Conservation (phyloP, 768 basidiomycete species). For the Boletus subcaerulescens region DNA sequence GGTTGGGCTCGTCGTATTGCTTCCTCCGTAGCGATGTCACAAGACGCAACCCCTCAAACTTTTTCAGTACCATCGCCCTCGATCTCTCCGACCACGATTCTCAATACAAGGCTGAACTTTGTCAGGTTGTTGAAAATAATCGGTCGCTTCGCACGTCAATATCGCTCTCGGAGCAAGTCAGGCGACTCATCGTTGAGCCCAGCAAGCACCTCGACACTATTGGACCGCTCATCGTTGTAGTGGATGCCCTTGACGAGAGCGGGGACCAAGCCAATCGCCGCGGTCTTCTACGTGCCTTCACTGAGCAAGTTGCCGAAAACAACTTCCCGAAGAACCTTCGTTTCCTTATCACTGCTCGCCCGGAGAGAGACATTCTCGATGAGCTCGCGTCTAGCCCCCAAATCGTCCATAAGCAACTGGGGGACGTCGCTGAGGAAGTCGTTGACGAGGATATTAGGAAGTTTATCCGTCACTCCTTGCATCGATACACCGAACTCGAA, state of each 20-base stretch:
- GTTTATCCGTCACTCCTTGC: conserved; percentile 16
- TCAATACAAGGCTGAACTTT: conserved; percentile 21
- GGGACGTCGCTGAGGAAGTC: conserved; percentile 6
- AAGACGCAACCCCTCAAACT: conserved; percentile 20
- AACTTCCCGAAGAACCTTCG: conserved; percentile 23
- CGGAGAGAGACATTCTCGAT: conserved; percentile 23
- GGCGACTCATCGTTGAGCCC: conserved; percentile 28
- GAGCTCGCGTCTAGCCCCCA: not conserved
- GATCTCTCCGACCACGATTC: conserved; percentile 33
- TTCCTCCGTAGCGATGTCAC: conserved; percentile 19
- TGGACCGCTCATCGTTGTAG: conserved; percentile 34
- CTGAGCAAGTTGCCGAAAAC: conserved; percentile 4
- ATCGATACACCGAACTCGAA: conserved; percentile 10
- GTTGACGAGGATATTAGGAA: conserved; percentile 17
- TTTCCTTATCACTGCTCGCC: conserved; percentile 28
- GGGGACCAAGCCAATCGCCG: conserved; percentile 14
- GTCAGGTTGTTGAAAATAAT: conserved; percentile 15
- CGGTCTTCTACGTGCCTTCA: conserved; percentile 21
- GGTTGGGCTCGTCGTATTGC: conserved; percentile 34
- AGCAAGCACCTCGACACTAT: conserved; percentile 18
- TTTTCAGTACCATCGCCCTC: conserved; percentile 35
- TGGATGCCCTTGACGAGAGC: conserved; percentile 36
- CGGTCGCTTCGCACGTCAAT: conserved; percentile 21
- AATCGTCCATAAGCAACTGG: conserved; percentile 14
- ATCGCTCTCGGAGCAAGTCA: conserved; percentile 25